Conservation (phyloP, 805 yeast species). For the Pichia nanzhaoensis region DNA sequence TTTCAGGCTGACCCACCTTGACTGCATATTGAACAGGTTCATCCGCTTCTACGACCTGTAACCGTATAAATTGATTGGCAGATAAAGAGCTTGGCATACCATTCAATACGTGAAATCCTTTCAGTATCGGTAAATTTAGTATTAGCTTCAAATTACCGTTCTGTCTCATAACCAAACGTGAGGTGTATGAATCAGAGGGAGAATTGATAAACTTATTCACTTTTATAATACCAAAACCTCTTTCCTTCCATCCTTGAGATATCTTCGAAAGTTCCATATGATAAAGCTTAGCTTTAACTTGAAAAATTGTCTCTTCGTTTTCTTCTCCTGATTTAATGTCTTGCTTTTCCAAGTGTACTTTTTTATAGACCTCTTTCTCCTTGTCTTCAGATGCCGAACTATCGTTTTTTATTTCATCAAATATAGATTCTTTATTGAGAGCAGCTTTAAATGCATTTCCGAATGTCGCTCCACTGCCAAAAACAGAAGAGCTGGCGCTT, state of each 20-base stretch:
- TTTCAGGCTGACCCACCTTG: slow-evolving; percentile 56
- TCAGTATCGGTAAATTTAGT: slow-evolving; percentile 62
- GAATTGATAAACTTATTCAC: slow-evolving; percentile 43
- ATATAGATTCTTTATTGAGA: slow-evolving; percentile 47
- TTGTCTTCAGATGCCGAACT: slow-evolving; percentile 22
- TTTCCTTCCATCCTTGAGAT: slow-evolving; percentile 87
- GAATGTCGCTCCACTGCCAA: slow-evolving; percentile 41
- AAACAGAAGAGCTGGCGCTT: slow-evolving; percentile 19
- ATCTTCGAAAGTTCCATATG: slow-evolving; percentile 60
- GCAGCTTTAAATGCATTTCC: slow-evolving; percentile 53
- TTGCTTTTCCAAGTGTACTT: slow-evolving; percentile 55
- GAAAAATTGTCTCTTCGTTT: slow-evolving; percentile 61
- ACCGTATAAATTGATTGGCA: slow-evolving; percentile 77
- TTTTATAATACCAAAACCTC: slow-evolving; percentile 86
- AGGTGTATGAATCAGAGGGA: slow-evolving; percentile 31
- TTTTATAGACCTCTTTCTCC: slow-evolving; percentile 35
- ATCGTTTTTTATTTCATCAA: slow-evolving; percentile 33
- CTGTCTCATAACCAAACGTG: slow-evolving; percentile 85
- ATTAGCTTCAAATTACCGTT: slow-evolving; percentile 79
- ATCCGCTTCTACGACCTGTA: slow-evolving; percentile 56
- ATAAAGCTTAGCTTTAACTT: slow-evolving; percentile 73
- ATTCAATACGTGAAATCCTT: slow-evolving; percentile 54
- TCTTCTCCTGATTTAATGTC: slow-evolving; percentile 85
- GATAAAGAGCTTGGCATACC: slow-evolving; percentile 85
- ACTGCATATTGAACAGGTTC: slow-evolving; percentile 80